Base-by-base conservation (phyloP, 108 stramenopile genomes). In the Cyclotella choctawhatcheeana region DNA sequence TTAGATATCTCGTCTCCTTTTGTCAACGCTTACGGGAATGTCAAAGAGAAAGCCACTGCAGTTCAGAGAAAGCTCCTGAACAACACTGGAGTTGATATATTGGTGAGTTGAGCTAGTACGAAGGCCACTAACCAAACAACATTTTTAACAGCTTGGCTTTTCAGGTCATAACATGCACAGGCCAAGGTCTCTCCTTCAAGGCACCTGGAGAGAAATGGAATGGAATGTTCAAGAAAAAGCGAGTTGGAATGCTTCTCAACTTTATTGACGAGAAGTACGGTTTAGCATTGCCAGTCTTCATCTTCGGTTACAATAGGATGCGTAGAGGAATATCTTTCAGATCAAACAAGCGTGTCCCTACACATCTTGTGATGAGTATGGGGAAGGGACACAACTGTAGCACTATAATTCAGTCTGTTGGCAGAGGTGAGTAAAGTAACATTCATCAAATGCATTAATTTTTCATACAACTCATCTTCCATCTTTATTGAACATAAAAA, bases 291-390 rank as follows among this genome's bases (percentile, higher is more conserved):
- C 76, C 76, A 25, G 53, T 83, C 18, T 73, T 83, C 21, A 44
- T 78, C 20, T 83, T 78, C 51, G 82, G 76, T 8, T 82, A 67
- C 35, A 59, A 40, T 22, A 77, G 67, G 55, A 83, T 83, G 77
- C 44, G 67, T 17, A 56, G 73, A 64, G 64, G 76, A 6, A 44
- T 73, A 25, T 79, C 77, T 30, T 83, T 74, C 48, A 64, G 82
- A 32, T 63, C 61, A 25, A 31, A 17, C 3, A 35, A 31, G 20
- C 58, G 81, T 22, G 69, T 76, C 3, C 76, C 76, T 8, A 77
- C 76, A 13, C 77, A 73, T 25, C 68, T 79, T 72, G 35, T 79
- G 2, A 25, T 78, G 62, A 16, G 17, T 14, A 27, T 83, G 25
- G 77, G 77, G 4, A 56, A 44, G 12, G 77, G 75, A 18, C 73